phyloP scores from a whole-genome alignment of 75 land plant genomes.

The Pseudotsuga menziesii region DNA sequence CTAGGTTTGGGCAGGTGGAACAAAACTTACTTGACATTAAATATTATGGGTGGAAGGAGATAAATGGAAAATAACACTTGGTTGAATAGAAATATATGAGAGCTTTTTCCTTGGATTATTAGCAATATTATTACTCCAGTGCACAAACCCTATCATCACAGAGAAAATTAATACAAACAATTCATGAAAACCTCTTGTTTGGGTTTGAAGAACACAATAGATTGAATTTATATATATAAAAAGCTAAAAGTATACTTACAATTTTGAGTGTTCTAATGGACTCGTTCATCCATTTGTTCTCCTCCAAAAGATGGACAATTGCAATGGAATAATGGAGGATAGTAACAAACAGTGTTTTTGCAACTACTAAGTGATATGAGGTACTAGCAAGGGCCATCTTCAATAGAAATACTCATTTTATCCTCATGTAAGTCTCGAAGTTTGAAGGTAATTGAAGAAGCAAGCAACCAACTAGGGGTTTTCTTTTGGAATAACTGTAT shows the following conservation, averaged over 20 bases:
- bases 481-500: no score
- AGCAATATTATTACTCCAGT: conserved; percentile 56
- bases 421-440: no score
- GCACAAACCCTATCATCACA: conserved; percentile 55
- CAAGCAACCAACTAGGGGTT: no score
- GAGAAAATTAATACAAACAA: not conserved
- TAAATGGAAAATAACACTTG: conserved; percentile 86
- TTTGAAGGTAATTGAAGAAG: no score
- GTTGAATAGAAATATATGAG: conserved; percentile 57
- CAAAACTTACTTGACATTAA: conserved; percentile 82
- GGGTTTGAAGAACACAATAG: not conserved
- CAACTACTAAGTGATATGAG: conserved; percentile 42
- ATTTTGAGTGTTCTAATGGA: conserved; percentile 55
- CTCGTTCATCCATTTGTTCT: conserved; percentile 65
- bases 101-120: conserved; percentile 47
- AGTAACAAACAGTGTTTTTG: conserved; percentile 54
- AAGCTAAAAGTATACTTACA: conserved; percentile 20
- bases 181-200: not conserved
- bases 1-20: no score
- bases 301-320: conserved; percentile 62
- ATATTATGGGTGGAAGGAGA: conserved; percentile 91
- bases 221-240: not conserved
- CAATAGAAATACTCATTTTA: conserved; percentile 1
- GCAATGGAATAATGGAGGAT: conserved; percentile 64
- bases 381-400: conserved; percentile 8